These are phyloP conservation scores for Aspergillus sp. DNA, from an alignment of 2,329 filamentous ascomycete genomes.

Conservation along the genomic window DNA sequence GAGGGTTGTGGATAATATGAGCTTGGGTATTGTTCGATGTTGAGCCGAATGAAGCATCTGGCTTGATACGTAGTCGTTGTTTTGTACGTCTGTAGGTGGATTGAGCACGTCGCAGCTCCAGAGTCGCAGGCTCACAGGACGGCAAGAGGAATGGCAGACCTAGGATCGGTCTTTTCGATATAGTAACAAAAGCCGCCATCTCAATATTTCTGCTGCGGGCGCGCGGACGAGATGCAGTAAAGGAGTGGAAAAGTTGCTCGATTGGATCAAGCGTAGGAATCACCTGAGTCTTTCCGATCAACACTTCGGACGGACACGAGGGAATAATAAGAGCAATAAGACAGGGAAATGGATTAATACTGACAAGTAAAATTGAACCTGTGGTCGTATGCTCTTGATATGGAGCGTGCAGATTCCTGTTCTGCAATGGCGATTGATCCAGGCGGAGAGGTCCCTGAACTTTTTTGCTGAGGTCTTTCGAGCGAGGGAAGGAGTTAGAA, in stretches of 20 bases:
- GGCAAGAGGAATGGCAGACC: conserved; percentile 46
- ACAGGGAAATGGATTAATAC: background rate
- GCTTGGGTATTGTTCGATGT: conserved; percentile 47
- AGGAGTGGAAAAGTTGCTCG: background rate
- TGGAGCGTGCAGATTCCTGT: background rate
- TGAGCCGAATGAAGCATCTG: conserved; percentile 55
- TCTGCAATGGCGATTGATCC: background rate
- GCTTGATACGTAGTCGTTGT: conserved; percentile 55
- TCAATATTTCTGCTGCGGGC: background rate
- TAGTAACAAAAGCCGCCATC: conserved; percentile 37
- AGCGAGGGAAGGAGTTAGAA: background rate
- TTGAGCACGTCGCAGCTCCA: conserved; percentile 48
- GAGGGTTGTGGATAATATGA: conserved; percentile 69
- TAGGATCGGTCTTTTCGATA: conserved; percentile 40
- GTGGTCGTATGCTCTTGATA: background rate
- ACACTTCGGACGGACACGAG: background rate
- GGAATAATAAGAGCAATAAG: background rate
- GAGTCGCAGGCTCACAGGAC: conserved; percentile 37
- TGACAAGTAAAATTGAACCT: background rate
- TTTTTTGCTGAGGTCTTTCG: background rate
- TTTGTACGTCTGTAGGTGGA: conserved; percentile 57
- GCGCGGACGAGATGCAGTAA: background rate
- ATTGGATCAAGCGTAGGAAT: background rate
- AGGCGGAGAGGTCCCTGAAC: background rate
- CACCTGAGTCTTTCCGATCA: background rate